These are phyloP conservation scores for Asterella californica DNA, from an alignment of 225 moss, liverwort and hornwort genomes.

Conservation along the genomic window DNA sequence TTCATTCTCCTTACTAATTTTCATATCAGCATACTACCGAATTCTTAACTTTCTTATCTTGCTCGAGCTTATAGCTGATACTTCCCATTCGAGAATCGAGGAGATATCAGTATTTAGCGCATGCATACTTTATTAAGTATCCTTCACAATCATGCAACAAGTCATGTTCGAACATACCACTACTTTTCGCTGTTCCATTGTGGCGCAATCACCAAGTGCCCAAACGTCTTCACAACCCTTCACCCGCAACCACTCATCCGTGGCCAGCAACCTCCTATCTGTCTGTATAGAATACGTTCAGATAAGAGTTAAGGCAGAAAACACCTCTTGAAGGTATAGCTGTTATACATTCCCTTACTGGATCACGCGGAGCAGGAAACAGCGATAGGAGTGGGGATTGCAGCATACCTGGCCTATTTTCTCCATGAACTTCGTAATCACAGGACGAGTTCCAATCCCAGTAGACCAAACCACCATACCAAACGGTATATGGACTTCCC, in stretches of 20 bases:
- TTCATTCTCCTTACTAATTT: neutral
- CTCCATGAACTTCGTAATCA: conserved; percentile 37
- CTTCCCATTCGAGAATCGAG: no score
- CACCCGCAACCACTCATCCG: conserved; percentile 97
- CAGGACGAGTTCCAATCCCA: conserved; percentile 58
- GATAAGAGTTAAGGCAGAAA: neutral
- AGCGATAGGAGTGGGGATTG: no score
- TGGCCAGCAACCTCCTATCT: conserved; percentile 81
- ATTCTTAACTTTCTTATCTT: neutral
- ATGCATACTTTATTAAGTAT: no score
- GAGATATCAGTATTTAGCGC: no score
- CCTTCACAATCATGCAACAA: no score
- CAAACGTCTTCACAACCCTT: conserved; percentile 58
- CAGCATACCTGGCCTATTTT: conserved; percentile 45
- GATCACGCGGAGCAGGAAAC: neutral
- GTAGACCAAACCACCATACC: conserved; percentile 99
- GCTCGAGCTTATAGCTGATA: neutral
- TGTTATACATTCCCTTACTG: neutral
- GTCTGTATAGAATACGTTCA: conserved; percentile 17
- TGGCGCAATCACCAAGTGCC: conserved; percentile 85
- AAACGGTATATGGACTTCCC: conserved; percentile 66
- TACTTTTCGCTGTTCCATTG: conserved; percentile 74
- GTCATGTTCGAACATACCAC: conserved; percentile 33
- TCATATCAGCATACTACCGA: neutral
- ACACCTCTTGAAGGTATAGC: neutral